Evolutionary conservation across 2,329 filamentous ascomycete genomes (phyloP).

Genomic region (Aspergillus floridensis): DNA sequence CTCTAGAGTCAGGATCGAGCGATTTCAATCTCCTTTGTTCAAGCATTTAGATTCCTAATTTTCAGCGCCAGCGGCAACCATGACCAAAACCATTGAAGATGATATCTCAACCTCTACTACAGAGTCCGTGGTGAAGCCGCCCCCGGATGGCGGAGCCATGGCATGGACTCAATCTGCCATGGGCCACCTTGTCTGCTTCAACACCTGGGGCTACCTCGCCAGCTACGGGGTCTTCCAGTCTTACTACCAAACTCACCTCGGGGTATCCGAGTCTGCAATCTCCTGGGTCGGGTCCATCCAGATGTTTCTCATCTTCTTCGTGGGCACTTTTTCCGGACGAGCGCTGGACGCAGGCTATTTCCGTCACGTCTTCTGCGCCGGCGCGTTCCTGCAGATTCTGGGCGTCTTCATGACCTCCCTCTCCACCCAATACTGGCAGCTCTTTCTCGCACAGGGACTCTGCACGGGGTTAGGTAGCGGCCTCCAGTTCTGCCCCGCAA

Average conservation of each 20-base stretch:
- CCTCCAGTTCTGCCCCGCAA: constrained; percentile 12
- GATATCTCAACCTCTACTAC: not conserved
- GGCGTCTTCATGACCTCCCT: constrained; percentile 18
- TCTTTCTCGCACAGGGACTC: constrained; percentile 18
- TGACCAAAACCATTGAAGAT: not conserved
- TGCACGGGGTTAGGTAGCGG: constrained; percentile 18
- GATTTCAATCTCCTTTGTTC: not conserved
- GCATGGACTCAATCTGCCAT: constrained; percentile 20
- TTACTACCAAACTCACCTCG: not conserved
- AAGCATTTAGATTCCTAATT: not conserved
- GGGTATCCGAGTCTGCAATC: not conserved
- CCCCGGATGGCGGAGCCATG: constrained; percentile 21
- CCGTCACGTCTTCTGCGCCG: constrained; percentile 22
- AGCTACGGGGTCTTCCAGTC: constrained; percentile 6
- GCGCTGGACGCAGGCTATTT: constrained; percentile 44
- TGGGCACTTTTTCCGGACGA: constrained; percentile 29
- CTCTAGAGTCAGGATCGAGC: not conserved
- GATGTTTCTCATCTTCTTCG: constrained; percentile 15
- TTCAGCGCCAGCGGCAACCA: not conserved
- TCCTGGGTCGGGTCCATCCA: constrained; percentile 18
- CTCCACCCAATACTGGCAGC: constrained; percentile 16
- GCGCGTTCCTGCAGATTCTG: constrained; percentile 33
- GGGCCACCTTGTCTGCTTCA: constrained; percentile 17
- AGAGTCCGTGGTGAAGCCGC: constrained; percentile 1
- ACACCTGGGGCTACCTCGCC: constrained; percentile 17